A percentile compares a stretch with the other conserved stretches of the same genome.
Evolutionary conservation across 2,329 filamentous ascomycete genomes (phyloP).

Genomic region (Harringtonia lauricola): DNA sequence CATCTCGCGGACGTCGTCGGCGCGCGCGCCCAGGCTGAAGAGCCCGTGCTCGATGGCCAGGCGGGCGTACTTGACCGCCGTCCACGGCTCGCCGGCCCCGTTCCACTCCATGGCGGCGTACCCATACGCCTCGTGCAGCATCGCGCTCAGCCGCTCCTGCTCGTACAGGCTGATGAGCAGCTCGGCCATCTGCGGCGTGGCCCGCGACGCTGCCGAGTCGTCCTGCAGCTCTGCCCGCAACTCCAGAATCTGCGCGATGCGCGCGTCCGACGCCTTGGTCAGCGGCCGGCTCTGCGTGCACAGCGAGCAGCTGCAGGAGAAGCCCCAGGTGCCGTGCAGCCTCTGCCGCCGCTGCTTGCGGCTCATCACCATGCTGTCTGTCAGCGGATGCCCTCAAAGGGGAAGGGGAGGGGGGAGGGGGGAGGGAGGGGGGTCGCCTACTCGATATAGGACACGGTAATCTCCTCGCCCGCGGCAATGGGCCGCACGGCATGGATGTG

Average conservation of each 20-base stretch:
- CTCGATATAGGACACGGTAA: slow-evolving; percentile 31
- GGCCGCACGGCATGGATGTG: slow-evolving; percentile 26
- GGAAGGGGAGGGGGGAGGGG: too few species aligned
- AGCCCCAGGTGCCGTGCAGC: slow-evolving; percentile 26
- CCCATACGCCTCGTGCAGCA: slow-evolving; percentile 23
- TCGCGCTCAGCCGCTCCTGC: slow-evolving; percentile 26
- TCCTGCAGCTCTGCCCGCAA: slow-evolving; percentile 20
- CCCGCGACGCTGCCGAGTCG: slow-evolving; percentile 18
- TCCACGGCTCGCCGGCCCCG: slow-evolving; percentile 26
- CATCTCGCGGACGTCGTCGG: slow-evolving; percentile 24
- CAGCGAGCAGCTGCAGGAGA: slow-evolving; percentile 26
- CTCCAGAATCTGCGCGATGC: slow-evolving; percentile 23
- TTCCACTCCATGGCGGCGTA: slow-evolving; percentile 28
- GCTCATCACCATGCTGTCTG: slow-evolving; percentile 18
- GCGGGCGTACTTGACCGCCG: slow-evolving; percentile 24
- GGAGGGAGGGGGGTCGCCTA: too few species aligned
- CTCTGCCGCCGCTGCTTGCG: slow-evolving; percentile 18
- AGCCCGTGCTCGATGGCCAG: slow-evolving; percentile 26
- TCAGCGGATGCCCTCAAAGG: background rate
- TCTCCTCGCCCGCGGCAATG: slow-evolving; percentile 29
- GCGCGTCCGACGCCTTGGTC: slow-evolving; percentile 23
- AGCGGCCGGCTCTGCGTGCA: slow-evolving; percentile 21
- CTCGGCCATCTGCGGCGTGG: too few species aligned
- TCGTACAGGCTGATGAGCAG: slow-evolving; percentile 26
- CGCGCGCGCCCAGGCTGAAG: slow-evolving; percentile 17